Conservation (phyloP, 441 rosid species). For the Brassica balearica region DNA sequence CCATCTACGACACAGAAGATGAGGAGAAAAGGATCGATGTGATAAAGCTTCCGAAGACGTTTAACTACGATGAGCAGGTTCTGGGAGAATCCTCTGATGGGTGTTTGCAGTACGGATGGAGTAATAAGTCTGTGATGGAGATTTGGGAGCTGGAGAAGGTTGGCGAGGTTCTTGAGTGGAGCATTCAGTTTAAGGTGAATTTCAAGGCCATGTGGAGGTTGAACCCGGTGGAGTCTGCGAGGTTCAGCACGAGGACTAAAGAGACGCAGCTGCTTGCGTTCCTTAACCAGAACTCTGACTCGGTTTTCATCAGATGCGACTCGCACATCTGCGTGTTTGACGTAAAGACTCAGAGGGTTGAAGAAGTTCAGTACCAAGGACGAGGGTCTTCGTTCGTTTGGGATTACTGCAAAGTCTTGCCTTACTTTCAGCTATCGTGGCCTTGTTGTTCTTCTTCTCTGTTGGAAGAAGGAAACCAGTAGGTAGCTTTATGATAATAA, state of each 20-base stretch:
- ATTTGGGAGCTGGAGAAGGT: conserved; percentile 62
- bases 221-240: conserved; percentile 45
- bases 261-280: conserved; percentile 63
- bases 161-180: conserved; percentile 43
- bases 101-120: conserved; percentile 61
- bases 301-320: conserved; percentile 57
- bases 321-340: conserved; percentile 46
- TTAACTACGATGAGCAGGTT: conserved; percentile 57
- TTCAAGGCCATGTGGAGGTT: conserved; percentile 61
- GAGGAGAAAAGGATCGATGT: conserved; percentile 50
- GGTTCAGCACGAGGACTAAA: conserved; percentile 43
- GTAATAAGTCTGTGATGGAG: conserved; percentile 53
- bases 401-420: conserved; percentile 59
- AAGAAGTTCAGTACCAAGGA: conserved; percentile 57
- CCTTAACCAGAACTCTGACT: conserved; percentile 46
- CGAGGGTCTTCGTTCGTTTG: conserved; percentile 51
- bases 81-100: conserved; percentile 65
- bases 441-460: conserved; percentile 45
- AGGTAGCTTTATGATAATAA: not conserved
- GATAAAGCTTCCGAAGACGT: conserved; percentile 55
- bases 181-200: conserved; percentile 46
- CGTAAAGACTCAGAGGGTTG: conserved; percentile 36
- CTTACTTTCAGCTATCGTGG: conserved; percentile 60
- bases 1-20: conserved; percentile 50
- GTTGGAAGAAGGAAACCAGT: not conserved